Evolutionary conservation across 805 yeast species (phyloP), one percentile per base, ranked within the genome.

Genomic region (Cyberlindnera galapagoensis): DNA sequence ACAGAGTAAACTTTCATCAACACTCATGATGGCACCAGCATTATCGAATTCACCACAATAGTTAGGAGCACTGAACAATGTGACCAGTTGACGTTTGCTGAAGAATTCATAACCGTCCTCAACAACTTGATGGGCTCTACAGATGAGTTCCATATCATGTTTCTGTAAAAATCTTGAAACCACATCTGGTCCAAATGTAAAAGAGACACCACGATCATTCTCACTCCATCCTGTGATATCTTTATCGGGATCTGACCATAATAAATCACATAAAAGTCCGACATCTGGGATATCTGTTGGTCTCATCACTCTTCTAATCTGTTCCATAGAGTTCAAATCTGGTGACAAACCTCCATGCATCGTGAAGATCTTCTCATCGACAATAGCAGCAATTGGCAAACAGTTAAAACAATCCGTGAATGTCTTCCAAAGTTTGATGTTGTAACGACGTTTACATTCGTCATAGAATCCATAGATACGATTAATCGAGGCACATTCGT

Each of bases 21-120:
- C 97, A 53, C 94, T 78, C 98, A 90, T 90, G 97, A 92, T 92
- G 25, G 98, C 98, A 55, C 97, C 98, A 3, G 97, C 97, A 56
- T 90, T 90, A 62, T 90, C 98, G 57, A 90, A 90, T 62, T 92
- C 97, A 52, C 98, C 98, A 72, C 97, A 92, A 60, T 88, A 88
- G 63, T 92, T 92, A 49, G 98, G 98, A 36, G 98, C 98, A 34
- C 92, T 79, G 59, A 90, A 90, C 47, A 90, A 69, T 20, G 98
- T 90, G 30, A 90, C 97, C 56, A 90, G 73, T 63, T 90, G 97
- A 56, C 97, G 81, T 61, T 90, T 90, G 44, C 92, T 76, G 62
- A 92, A 90, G 58, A 90, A 90, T 67, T 90, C 97, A 62, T 92
- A 90, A 46, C 98, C 98, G 62, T 90, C 98, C 66, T 90, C 98